Evolutionary conservation across 805 yeast genomes (phyloP).

Genomic region (Alloascoidea africana): DNA sequence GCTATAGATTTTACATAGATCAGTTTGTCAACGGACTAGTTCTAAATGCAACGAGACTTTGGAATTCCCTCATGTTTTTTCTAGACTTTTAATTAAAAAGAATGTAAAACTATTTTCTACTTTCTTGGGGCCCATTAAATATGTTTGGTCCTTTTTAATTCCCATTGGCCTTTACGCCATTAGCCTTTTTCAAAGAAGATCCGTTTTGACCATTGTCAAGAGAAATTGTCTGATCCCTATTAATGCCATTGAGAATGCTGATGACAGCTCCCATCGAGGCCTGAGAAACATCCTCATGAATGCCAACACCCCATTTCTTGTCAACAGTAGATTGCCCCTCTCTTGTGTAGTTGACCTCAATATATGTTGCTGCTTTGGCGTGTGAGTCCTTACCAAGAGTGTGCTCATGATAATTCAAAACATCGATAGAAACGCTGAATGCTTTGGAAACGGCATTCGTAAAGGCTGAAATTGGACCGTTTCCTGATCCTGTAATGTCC

Average conservation of each 20-base stretch:
- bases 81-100: no score
- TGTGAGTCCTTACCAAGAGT: slow-evolving; percentile 61
- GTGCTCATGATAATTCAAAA: slow-evolving; percentile 64
- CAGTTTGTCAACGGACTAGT: no score
- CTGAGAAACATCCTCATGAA: slow-evolving; percentile 77
- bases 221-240: slow-evolving; percentile 6
- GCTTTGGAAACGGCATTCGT: slow-evolving; percentile 39
- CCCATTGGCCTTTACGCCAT: no score
- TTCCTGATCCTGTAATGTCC: slow-evolving; percentile 46
- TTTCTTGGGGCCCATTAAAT: no score
- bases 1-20: no score
- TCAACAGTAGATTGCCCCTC: slow-evolving; percentile 9
- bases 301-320: slow-evolving; percentile 80
- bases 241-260: slow-evolving; percentile 35
- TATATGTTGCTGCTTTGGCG: slow-evolving; percentile 67
- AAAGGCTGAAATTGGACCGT: slow-evolving; percentile 74
- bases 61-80: no score
- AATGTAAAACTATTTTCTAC: no score
- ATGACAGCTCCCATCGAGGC: slow-evolving; percentile 63
- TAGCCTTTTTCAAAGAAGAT: no score
- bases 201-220: background rate
- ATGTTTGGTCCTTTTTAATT: no score
- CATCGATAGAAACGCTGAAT: slow-evolving; percentile 37
- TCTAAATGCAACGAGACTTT: no score
- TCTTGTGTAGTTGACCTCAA: slow-evolving; percentile 36